Evolutionary conservation across 768 basidiomycete genomes (phyloP).

Genomic region (Mycena sanguinolenta): DNA sequence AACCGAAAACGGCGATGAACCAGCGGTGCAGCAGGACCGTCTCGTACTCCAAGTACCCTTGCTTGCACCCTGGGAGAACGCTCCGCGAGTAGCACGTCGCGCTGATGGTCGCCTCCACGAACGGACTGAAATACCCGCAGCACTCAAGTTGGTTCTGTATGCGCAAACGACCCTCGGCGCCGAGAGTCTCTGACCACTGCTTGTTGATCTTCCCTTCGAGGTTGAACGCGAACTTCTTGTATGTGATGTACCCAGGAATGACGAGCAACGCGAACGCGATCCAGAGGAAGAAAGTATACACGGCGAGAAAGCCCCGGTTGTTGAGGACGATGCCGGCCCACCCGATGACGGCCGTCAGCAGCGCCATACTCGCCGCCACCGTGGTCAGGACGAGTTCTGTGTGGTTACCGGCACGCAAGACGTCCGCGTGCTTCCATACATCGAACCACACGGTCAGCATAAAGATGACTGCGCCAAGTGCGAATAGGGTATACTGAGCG

Average conservation of each 20-base stretch:
- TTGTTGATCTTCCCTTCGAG: slow-evolving; percentile 76
- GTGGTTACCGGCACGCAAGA: slow-evolving; percentile 69
- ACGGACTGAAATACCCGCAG: slow-evolving; percentile 78
- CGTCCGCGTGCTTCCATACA: slow-evolving; percentile 67
- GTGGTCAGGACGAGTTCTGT: slow-evolving; percentile 71
- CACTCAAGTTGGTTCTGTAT: slow-evolving; percentile 74
- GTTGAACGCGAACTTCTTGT: slow-evolving; percentile 73
- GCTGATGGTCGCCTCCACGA: slow-evolving; percentile 73
- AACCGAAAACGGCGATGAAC: slow-evolving; percentile 65
- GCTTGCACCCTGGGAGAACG: slow-evolving; percentile 73
- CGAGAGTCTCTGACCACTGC: slow-evolving; percentile 69
- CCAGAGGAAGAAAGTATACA: slow-evolving; percentile 76
- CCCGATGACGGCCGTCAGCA: slow-evolving; percentile 79
- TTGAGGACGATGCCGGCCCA: slow-evolving; percentile 89
- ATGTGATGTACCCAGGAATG: slow-evolving; percentile 74
- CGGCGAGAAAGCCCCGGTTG: slow-evolving; percentile 81
- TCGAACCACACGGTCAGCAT: slow-evolving; percentile 75
- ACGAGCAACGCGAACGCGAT: slow-evolving; percentile 69
- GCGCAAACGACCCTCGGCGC: slow-evolving; percentile 61
- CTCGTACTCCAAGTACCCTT: slow-evolving; percentile 63
- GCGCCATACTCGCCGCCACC: slow-evolving; percentile 56
- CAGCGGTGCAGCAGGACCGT: slow-evolving; percentile 60
- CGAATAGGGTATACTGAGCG: slow-evolving; percentile 57
- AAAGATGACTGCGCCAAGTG: slow-evolving; percentile 63
- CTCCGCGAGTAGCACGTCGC: slow-evolving; percentile 73